Evolutionary conservation across 1,284 basidiomycete genomes (phyloP).

Genomic region (Laetiporus sulphureus): DNA sequence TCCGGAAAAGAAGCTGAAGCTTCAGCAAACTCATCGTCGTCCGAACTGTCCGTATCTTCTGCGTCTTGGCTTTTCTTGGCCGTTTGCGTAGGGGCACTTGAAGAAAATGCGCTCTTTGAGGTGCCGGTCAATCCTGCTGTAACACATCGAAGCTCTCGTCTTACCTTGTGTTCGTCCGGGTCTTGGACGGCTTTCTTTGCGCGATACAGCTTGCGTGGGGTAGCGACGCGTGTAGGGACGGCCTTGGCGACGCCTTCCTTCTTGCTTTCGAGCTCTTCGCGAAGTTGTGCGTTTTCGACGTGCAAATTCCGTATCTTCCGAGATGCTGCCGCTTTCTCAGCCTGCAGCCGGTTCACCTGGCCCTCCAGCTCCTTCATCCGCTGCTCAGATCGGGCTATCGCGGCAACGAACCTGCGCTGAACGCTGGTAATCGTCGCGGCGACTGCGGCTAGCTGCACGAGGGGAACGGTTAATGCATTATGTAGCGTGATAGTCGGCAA

Average conservation of each 20-base stretch:
- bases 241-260: conserved; percentile 10
- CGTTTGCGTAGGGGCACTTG: background rate
- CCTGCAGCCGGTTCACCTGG: conserved; percentile 15
- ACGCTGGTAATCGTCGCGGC: conserved; percentile 10
- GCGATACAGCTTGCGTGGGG: conserved; percentile 13
- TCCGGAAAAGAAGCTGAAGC: background rate
- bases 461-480: background rate
- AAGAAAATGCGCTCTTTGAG: background rate
- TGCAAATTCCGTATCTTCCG: conserved; percentile 12
- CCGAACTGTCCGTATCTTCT: no score
- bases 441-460: conserved; percentile 13
- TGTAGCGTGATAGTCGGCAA: background rate
- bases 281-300: conserved; percentile 16
- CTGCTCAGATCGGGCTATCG: conserved; percentile 4
- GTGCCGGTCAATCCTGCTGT: background rate
- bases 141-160: background rate
- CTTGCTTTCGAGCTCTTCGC: conserved; percentile 8
- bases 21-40: no score
- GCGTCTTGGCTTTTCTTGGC: no score
- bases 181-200: conserved; percentile 15
- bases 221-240: conserved; percentile 14
- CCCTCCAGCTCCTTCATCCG: conserved; percentile 3
- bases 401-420: conserved; percentile 12
- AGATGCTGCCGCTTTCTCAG: conserved; percentile 8
- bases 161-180: conserved; percentile 10